Conservation (phyloP, 1,284 basidiomycete species). For the Ceratobasidium sp. region DNA sequence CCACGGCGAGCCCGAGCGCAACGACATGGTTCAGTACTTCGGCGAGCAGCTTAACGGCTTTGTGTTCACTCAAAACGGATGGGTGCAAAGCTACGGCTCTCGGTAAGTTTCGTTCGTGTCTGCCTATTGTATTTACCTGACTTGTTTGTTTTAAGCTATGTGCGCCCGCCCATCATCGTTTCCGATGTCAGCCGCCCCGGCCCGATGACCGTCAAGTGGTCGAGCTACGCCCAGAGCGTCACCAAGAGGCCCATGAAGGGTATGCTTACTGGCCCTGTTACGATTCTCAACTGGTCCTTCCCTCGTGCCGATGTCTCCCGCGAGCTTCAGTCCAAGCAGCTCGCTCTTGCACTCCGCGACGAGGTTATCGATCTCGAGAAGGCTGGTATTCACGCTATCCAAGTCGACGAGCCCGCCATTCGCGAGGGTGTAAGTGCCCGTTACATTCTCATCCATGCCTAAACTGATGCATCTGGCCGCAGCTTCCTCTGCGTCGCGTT, state of each 20-base stretch:
- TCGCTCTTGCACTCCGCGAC: slow-evolving; percentile 97
- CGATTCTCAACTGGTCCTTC: slow-evolving; percentile 99
- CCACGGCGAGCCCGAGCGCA: slow-evolving; percentile 98
- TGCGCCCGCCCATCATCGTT: slow-evolving; percentile 98
- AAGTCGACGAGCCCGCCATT: slow-evolving; percentile 99
- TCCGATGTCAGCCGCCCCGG: slow-evolving; percentile 94
- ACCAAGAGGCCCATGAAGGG: slow-evolving; percentile 98
- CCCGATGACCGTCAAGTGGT: slow-evolving; percentile 98
- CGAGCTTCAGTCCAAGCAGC: slow-evolving; percentile 98
- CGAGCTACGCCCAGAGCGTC: slow-evolving; percentile 94
- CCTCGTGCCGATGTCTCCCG: slow-evolving; percentile 97
- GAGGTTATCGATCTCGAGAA: slow-evolving; percentile 98
- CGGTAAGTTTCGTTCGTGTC: slow-evolving; percentile 58
- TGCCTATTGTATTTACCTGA: slow-evolving; percentile 44
- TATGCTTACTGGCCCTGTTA: slow-evolving; percentile 96
- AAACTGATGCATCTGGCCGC: slow-evolving; percentile 30
- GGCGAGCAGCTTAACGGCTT: slow-evolving; percentile 97
- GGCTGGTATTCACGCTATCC: slow-evolving; percentile 96
- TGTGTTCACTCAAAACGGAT: slow-evolving; percentile 97
- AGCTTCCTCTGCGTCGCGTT: slow-evolving; percentile 89
- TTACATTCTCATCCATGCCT: background rate
- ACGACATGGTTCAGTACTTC: slow-evolving; percentile 99
- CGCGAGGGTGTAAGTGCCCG: slow-evolving; percentile 86
- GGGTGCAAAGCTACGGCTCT: slow-evolving; percentile 98
- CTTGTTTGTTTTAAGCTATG: slow-evolving; percentile 73